phyloP scores from a whole-genome alignment of 495 filamentous ascomycete genomes.

The Pseudotulostoma volvatum region DNA sequence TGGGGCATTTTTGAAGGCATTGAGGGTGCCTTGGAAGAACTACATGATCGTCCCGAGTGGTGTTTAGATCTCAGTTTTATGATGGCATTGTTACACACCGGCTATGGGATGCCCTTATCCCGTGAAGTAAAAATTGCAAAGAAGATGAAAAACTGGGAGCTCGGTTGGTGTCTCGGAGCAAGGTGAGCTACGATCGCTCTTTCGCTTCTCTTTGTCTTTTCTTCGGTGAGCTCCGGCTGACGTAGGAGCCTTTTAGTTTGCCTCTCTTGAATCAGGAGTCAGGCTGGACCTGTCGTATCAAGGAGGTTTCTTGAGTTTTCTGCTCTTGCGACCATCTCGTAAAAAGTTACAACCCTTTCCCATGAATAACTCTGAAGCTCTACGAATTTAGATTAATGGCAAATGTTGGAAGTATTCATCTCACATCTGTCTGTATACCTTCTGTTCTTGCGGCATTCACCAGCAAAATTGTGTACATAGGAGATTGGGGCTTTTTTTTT shows the following conservation, averaged over 20 bases:
- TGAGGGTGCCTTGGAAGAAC: slow-evolving; percentile 52
- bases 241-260: slow-evolving; percentile 39
- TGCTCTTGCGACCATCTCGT: too few species aligned
- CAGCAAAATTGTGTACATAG: too few species aligned
- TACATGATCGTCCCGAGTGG: slow-evolving; percentile 66
- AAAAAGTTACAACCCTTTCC: too few species aligned
- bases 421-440: too few species aligned
- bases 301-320: slow-evolving; percentile 35
- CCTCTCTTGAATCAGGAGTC: slow-evolving; percentile 56
- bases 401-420: too few species aligned
- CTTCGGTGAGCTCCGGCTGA: slow-evolving; percentile 14
- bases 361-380: too few species aligned
- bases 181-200: too few species aligned
- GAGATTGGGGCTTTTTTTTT: slow-evolving; percentile 6
- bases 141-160: slow-evolving; percentile 93
- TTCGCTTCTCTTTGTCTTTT: slow-evolving; percentile 13
- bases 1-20: slow-evolving; percentile 70
- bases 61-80: slow-evolving; percentile 95
- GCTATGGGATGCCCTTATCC: slow-evolving; percentile 94
- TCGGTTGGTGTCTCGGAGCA: slow-evolving; percentile 95
- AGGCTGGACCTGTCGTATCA: slow-evolving; percentile 62
- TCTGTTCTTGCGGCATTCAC: too few species aligned
- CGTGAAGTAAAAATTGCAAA: slow-evolving; percentile 94
- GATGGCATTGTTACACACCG: slow-evolving; percentile 79
- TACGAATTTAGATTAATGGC: too few species aligned